Conservation (phyloP, 2,329 filamentous ascomycete genomes). For the Xylaria sp. region DNA sequence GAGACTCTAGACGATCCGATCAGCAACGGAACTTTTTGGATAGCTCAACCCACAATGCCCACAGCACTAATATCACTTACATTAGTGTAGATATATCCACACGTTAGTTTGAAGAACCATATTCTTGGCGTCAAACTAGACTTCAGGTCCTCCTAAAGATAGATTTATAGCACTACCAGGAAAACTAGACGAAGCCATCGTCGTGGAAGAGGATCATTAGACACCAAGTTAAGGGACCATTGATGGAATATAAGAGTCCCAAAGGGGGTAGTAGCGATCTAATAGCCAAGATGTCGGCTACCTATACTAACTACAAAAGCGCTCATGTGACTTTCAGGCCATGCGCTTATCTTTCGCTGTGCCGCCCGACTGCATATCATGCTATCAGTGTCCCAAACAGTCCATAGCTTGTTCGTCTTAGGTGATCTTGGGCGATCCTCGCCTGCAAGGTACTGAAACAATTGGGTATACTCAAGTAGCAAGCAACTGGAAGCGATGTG, state of each 20-base stretch:
- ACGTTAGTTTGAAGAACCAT: slow-evolving; percentile 1
- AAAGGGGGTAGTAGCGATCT: background rate
- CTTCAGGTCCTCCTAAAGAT: background rate
- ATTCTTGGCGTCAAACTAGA: slow-evolving; percentile 9
- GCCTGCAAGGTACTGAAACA: slow-evolving; percentile 33
- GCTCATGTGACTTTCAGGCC: slow-evolving; percentile 31
- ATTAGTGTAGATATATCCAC: background rate
- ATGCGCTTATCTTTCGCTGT: slow-evolving; percentile 29
- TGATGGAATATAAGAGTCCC: background rate
- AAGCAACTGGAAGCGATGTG: too few relatives aligned
- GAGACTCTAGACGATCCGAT: slow-evolving; percentile 6
- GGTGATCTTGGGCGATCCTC: slow-evolving; percentile 13
- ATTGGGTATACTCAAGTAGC: slow-evolving; percentile 2
- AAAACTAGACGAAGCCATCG: slow-evolving; percentile 7
- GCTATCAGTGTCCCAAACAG: slow-evolving; percentile 11
- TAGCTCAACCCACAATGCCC: slow-evolving; percentile 5
- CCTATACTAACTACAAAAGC: background rate
- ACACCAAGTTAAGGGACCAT: slow-evolving; percentile 1
- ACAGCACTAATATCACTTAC: slow-evolving; percentile 11
- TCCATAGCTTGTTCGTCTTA: slow-evolving; percentile 17
- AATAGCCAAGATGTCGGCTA: background rate
- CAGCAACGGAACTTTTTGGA: slow-evolving; percentile 7
- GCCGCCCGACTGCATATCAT: slow-evolving; percentile 24
- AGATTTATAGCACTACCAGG: background rate
- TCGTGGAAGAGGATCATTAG: slow-evolving; percentile 1